Conservation (phyloP, 805 yeast species). For the Tetrapisispora pingtungensis region DNA sequence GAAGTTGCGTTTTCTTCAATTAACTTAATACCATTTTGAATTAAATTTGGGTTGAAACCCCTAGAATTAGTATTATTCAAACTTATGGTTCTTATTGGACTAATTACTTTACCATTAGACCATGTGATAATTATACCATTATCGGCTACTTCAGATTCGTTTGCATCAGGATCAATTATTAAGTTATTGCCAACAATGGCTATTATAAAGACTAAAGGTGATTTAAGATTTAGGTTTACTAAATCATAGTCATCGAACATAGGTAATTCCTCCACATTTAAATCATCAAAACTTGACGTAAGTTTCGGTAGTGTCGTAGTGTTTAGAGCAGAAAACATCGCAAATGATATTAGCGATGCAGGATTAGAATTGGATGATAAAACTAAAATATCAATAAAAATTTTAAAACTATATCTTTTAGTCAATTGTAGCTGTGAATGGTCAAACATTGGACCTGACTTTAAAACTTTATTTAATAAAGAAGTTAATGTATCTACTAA, state of each 20-base stretch:
- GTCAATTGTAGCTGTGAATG: constrained; percentile 48
- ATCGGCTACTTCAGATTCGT: constrained; percentile 82
- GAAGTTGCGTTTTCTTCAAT: constrained; percentile 51
- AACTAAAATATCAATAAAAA: constrained; percentile 72
- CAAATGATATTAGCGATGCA: constrained; percentile 66
- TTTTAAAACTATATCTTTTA: constrained; percentile 61
- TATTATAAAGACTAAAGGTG: constrained; percentile 64
- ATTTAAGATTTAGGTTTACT: constrained; percentile 48
- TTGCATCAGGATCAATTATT: constrained; percentile 76
- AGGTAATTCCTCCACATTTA: constrained; percentile 76
- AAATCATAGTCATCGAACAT: constrained; percentile 77
- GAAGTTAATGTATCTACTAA: constrained; percentile 55
- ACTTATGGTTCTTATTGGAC: constrained; percentile 66
- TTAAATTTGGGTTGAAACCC: constrained; percentile 41
- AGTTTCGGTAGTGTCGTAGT: constrained; percentile 68
- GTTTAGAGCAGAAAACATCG: constrained; percentile 70
- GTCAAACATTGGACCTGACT: constrained; percentile 33
- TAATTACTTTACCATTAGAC: constrained; percentile 52
- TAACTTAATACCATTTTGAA: constrained; percentile 47
- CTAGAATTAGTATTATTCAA: constrained; percentile 41
- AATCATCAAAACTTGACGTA: constrained; percentile 54
- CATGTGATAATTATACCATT: constrained; percentile 71
- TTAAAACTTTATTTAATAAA: constrained; percentile 33
- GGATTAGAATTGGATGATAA: constrained; percentile 75
- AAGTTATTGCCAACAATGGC: constrained; percentile 63